Evolutionary conservation across 1,284 basidiomycete species (phyloP).

Genomic region (Exobasidium rhododendri): DNA sequence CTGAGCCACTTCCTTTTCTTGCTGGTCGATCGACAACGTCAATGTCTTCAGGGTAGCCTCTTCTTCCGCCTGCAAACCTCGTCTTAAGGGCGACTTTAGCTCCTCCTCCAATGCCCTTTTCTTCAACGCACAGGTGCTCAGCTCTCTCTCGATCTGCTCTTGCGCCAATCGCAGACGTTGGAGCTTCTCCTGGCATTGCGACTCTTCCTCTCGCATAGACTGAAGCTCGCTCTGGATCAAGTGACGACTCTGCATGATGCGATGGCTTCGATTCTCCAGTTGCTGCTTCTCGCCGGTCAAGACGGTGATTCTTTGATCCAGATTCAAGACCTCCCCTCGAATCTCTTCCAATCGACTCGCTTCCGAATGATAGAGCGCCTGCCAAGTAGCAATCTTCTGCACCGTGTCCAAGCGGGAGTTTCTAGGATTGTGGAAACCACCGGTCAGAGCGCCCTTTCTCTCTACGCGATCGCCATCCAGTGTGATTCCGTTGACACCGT

Average conservation of each 20-base stretch:
- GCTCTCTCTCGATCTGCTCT: slow-evolving; percentile 70
- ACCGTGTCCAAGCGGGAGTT: slow-evolving; percentile 85
- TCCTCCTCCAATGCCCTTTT: slow-evolving; percentile 70
- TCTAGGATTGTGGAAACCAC: slow-evolving; percentile 89
- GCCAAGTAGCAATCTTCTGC: slow-evolving; percentile 74
- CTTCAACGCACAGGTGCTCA: slow-evolving; percentile 62
- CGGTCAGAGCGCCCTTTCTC: slow-evolving; percentile 89
- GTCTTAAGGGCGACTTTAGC: slow-evolving; percentile 70
- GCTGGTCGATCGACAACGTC: slow-evolving; percentile 71
- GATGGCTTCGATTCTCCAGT: slow-evolving; percentile 67
- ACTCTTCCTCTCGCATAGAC: slow-evolving; percentile 68
- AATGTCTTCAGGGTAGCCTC: slow-evolving; percentile 67
- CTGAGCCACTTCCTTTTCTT: slow-evolving; percentile 69
- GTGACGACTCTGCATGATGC: slow-evolving; percentile 69
- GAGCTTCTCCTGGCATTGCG: slow-evolving; percentile 66
- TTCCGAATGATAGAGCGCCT: slow-evolving; percentile 68
- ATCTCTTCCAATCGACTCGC: slow-evolving; percentile 69
- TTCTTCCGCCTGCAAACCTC: slow-evolving; percentile 72
- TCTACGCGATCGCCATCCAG: slow-evolving; percentile 97
- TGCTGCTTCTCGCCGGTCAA: slow-evolving; percentile 73
- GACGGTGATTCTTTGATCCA: slow-evolving; percentile 85
- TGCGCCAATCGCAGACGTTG: slow-evolving; percentile 67
- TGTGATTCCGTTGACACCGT: slow-evolving; percentile 93
- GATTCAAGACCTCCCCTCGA: slow-evolving; percentile 65
- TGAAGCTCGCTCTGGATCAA: slow-evolving; percentile 67